Base-by-base conservation (phyloP, 441 rosid species). In the Adansonia gregorii region DNA sequence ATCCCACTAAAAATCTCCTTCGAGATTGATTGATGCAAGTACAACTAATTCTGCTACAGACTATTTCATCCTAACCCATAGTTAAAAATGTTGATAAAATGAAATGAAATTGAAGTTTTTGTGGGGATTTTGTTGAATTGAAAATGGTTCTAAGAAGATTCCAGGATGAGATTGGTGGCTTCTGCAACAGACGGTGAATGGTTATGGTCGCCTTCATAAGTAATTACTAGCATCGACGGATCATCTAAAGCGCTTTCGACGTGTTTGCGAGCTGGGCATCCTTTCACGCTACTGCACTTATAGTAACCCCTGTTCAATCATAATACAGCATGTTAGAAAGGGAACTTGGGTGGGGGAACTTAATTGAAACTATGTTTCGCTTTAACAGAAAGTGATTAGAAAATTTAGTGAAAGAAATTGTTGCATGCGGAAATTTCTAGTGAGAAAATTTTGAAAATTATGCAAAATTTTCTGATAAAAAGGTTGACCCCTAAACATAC, bases 231-330 rank as follows among this genome's bases (percentile, higher is more conserved):
- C 90, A 93, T 89, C 2, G 94, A 52, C 7, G 98, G 87, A 81
- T 95, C 95, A 67, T 93, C 98, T 0, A 84, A 74, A 0, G 98
- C 95, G 82, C 97, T 89, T 82, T 93, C 98, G 6, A 95, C 97
- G 31, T 94, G 98, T 78, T 94, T 94, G 61, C 98, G 90, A 0
- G 97, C 98, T n/a, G 98, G 98, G 73, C 98, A 94, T 39, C 98
- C 98, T 77, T 98, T 82, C 46, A 92, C 84, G 22, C 98, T 94
- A 19, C 98, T 94, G 84, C 98, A 94, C 89, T 94, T 94, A 83
- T 94, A 94, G 80, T 94, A 94, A 14, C 98, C 98, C 83, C 98
- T 94, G 93, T 43, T 73, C 64, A 27, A 39, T 39, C 19, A 56
- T 66, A 43, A 41, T 39, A 8, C 69, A 7, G 8, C 31, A 67